phyloP scores from a whole-genome alignment of 371 early-diverging fungal species.

The Mortierella sp. region DNA sequence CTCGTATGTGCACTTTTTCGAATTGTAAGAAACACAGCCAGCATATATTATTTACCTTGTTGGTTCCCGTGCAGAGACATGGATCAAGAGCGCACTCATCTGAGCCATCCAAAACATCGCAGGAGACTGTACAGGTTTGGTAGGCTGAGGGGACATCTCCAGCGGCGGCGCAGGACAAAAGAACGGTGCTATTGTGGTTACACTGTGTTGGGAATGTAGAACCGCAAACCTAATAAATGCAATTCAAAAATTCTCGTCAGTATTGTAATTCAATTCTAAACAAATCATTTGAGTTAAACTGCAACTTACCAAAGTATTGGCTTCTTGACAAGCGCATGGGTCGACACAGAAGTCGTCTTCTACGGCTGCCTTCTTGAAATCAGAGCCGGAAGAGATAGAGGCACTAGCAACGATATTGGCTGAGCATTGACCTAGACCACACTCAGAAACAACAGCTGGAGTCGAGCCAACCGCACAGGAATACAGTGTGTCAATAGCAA shows the following conservation, averaged over 20 bases:
- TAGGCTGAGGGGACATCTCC: constrained; percentile 2
- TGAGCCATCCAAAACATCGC: neutral
- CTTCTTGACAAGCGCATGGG: constrained; percentile 14
- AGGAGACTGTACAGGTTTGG: neutral
- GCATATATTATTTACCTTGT: constrained; percentile 9
- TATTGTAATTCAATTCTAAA: no score
- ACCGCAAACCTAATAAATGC: constrained; percentile 8
- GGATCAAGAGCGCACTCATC: neutral
- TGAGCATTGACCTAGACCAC: constrained; percentile 17
- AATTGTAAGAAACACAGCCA: neutral
- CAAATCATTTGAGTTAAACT: neutral
- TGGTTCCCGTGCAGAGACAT: constrained; percentile 14
- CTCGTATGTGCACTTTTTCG: neutral
- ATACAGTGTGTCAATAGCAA: neutral
- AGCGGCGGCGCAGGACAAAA: constrained; percentile 8
- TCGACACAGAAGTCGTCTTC: constrained; percentile 18
- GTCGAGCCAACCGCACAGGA: neutral
- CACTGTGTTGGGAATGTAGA: constrained; percentile 13
- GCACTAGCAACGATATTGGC: neutral
- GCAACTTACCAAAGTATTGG: constrained; percentile 6
- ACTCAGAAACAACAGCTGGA: neutral
- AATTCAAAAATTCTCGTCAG: neutral
- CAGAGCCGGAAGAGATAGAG: neutral
- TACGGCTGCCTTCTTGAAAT: neutral
- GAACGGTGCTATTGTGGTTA: constrained; percentile 3